Base-by-base conservation (phyloP, 805 yeast genomes). In the Hanseniaspora meyeri region DNA sequence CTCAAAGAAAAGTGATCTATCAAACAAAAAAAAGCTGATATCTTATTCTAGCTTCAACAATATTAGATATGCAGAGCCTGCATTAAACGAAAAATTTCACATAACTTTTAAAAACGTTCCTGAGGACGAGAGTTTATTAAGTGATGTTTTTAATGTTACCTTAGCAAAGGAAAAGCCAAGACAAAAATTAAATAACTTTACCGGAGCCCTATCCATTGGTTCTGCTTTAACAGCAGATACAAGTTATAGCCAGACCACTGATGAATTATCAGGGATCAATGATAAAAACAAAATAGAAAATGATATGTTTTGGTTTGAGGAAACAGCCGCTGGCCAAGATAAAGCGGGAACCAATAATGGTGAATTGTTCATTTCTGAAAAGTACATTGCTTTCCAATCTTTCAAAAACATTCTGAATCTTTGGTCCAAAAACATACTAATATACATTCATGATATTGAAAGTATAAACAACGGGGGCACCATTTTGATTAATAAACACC, bases 61-160 rank as follows among this genome's bases (percentile, higher is more conserved):
- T 20, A 57, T 57, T 64, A 73, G 82, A 53, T 85, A 75, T 64
- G 88, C 96, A 0, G 71, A 82, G 1, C 74, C 74, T 55, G 76
- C 76, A 50, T 72, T 95, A 55, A 77, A 89, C 64, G 71, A 75
- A 5, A 95, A 87, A 40, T 93, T 88, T 67, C 97, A 89, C 68
- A 76, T 73, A 42, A 62, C 83, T 2, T 93, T 91, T 72, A 75
- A 80, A 57, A 74, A 81, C 9, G 71, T 88, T 1, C 85, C 90
- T 1, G 70, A 71, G 27, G 77, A 80, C 48, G 97, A 91, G 63
- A 72, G 83, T 51, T 70, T 91, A 16, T 66, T 91, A 38, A 96
- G 88, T 64, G 97, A 89, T 63, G 36, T 47, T 14, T 90, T 85
- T 63, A 80, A 87, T 31, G 93, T 97, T 73, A 96, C 97, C 0